A percentile compares a stretch with the other conserved stretches of the same genome.
phyloP scores from a whole-genome alignment of 495 filamentous ascomycete species.

The Tuber microsphaerosporum region DNA sequence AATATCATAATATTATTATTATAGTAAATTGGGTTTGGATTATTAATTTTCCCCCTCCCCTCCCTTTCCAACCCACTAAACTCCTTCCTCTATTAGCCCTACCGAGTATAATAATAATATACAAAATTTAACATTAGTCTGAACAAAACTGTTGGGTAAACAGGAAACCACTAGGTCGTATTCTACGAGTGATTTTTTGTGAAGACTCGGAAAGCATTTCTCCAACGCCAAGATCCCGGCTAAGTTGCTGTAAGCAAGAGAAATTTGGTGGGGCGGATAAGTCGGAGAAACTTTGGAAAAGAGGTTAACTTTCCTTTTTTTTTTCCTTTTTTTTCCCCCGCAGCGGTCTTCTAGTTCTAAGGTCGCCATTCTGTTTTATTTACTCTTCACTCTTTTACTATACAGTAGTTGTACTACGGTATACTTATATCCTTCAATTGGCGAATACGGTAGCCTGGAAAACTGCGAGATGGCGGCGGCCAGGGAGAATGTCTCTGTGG shows the following conservation, averaged over 20 bases:
- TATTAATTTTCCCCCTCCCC: background rate
- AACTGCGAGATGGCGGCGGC: slow-evolving; percentile 9
- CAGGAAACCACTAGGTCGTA: background rate
- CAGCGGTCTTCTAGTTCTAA: background rate
- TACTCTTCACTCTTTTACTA: background rate
- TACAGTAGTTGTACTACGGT: background rate
- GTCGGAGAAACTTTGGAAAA: background rate
- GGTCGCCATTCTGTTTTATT: background rate
- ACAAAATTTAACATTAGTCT: background rate
- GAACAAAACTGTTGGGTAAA: background rate
- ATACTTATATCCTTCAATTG: background rate
- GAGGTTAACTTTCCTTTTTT: background rate
- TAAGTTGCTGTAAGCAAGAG: too few species aligned
- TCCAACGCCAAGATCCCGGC: too few species aligned
- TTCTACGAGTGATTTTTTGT: background rate
- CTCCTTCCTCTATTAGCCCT: background rate
- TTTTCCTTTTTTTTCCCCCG: background rate
- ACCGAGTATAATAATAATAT: too few species aligned
- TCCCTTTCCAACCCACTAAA: background rate
- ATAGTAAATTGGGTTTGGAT: background rate
- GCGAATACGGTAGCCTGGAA: background rate
- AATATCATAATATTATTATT: too few species aligned
- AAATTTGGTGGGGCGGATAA: background rate
- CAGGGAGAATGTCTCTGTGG: slow-evolving; percentile 49
- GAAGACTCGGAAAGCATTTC: background rate